These are phyloP conservation scores for Pyrenophora tritici-repentis DNA, from an alignment of 2,329 filamentous ascomycete species.

Conservation along the genomic window DNA sequence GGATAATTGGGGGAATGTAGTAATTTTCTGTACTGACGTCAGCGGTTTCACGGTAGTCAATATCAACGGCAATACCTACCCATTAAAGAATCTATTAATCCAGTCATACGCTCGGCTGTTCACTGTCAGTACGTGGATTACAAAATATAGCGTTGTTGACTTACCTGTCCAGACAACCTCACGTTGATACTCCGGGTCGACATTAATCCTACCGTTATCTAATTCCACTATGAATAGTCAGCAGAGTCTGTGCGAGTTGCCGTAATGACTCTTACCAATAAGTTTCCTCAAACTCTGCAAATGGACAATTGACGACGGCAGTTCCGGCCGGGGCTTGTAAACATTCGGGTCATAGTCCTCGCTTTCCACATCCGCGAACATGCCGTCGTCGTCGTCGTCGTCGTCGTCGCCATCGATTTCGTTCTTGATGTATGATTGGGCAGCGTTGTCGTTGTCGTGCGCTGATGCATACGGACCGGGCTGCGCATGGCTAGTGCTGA, in stretches of 20 bases:
- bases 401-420: constrained; percentile 14
- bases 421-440: constrained; percentile 19
- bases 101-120: constrained; percentile 41
- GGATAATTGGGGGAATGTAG: constrained; percentile 56
- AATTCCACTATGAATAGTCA: constrained; percentile 24
- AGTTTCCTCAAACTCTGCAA: constrained; percentile 30
- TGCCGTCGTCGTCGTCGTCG: not conserved
- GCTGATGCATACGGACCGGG: not conserved
- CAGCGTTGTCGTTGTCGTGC: not conserved
- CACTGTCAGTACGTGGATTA: constrained; percentile 1
- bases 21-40: constrained; percentile 36
- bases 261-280: constrained; percentile 29
- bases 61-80: constrained; percentile 19
- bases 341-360: constrained; percentile 5
- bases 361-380: not conserved
- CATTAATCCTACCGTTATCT: constrained; percentile 38
- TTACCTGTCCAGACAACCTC: constrained; percentile 52
- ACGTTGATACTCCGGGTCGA: constrained; percentile 55
- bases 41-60: not conserved
- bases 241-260: not conserved
- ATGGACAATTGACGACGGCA: constrained; percentile 23
- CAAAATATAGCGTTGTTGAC: not conserved
- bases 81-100: constrained; percentile 44
- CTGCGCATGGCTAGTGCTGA: constrained; percentile 4
- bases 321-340: constrained; percentile 33